A percentile compares a stretch with the other conserved stretches of the same genome.
phyloP scores from a whole-genome alignment of 805 yeast species.

The Pichia insulana region DNA sequence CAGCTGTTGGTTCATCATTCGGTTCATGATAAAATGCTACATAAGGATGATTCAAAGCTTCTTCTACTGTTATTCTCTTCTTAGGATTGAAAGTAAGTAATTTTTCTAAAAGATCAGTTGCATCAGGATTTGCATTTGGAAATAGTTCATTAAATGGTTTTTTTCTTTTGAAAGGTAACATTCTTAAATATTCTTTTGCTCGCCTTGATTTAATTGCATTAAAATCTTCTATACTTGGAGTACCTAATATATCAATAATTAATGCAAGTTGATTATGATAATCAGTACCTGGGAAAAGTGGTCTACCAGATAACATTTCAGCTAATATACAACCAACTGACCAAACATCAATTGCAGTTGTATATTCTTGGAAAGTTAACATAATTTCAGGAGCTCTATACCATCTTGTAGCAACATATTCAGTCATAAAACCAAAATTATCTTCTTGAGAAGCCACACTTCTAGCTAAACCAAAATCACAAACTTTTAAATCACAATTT shows the following conservation, averaged over 20 bases:
- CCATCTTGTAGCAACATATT: slow-evolving; percentile 97
- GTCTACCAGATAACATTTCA: slow-evolving; percentile 77
- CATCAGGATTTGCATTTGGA: slow-evolving; percentile 51
- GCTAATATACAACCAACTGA: slow-evolving; percentile 94
- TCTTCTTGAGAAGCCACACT: slow-evolving; percentile 54
- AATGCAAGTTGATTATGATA: slow-evolving; percentile 84
- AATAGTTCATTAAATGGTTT: slow-evolving; percentile 45
- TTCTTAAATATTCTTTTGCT: slow-evolving; percentile 80
- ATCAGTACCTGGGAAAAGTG: slow-evolving; percentile 90
- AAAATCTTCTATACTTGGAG: slow-evolving; percentile 77
- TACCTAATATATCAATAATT: slow-evolving; percentile 78
- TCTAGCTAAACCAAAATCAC: slow-evolving; percentile 90
- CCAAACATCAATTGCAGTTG: slow-evolving; percentile 95
- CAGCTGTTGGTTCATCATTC: slow-evolving; percentile 81
- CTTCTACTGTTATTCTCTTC: slow-evolving; percentile 72
- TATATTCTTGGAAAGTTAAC: slow-evolving; percentile 88
- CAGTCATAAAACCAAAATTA: slow-evolving; percentile 81
- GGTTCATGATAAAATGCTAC: slow-evolving; percentile 88
- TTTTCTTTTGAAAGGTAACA: slow-evolving; percentile 64
- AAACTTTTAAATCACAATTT: slow-evolving; percentile 87
- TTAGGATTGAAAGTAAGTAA: slow-evolving; percentile 78
- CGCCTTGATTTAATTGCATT: slow-evolving; percentile 66
- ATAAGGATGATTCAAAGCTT: slow-evolving; percentile 83
- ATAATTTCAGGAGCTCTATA: slow-evolving; percentile 96
- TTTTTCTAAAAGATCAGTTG: slow-evolving; percentile 57